These are phyloP conservation scores for Cercospora sp. DNA, from an alignment of 2,329 filamentous ascomycete genomes.

Conservation along the genomic window DNA sequence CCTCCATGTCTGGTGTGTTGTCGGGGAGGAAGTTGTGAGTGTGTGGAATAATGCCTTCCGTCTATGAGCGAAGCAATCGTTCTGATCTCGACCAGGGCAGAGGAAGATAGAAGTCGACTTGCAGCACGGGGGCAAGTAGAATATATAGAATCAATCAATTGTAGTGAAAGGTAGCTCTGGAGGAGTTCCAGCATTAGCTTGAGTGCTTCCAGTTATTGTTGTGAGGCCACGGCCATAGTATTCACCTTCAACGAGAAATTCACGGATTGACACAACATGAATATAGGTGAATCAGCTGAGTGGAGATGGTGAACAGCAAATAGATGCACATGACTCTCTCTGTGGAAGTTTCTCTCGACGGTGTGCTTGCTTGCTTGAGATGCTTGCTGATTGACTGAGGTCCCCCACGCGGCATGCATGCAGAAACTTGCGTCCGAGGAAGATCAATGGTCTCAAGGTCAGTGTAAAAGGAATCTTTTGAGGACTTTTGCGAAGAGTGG, in stretches of 20 bases:
- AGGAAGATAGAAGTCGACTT: neutral
- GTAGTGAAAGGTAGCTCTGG: neutral
- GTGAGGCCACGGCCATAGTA: neutral
- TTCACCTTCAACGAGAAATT: neutral
- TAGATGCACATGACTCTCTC: neutral
- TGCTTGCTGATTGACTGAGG: neutral
- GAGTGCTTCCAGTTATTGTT: neutral
- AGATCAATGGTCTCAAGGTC: neutral
- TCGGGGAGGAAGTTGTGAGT: neutral
- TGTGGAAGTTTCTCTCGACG: neutral
- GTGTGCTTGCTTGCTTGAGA: neutral
- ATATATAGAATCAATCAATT: neutral
- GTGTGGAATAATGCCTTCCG: neutral
- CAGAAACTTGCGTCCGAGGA: neutral
- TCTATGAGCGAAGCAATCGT: neutral
- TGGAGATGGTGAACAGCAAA: neutral
- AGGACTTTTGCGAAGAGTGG: neutral
- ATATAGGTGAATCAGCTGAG: neutral
- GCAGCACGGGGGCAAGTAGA: neutral
- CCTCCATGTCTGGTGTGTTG: neutral
- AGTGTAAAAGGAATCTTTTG: neutral
- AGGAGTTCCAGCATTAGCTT: neutral
- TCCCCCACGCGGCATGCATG: neutral
- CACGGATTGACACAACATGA: neutral
- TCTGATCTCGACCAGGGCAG: neutral